These are phyloP conservation scores for Boletus sensibilis DNA, from an alignment of 768 basidiomycete species.

Conservation along the genomic window DNA sequence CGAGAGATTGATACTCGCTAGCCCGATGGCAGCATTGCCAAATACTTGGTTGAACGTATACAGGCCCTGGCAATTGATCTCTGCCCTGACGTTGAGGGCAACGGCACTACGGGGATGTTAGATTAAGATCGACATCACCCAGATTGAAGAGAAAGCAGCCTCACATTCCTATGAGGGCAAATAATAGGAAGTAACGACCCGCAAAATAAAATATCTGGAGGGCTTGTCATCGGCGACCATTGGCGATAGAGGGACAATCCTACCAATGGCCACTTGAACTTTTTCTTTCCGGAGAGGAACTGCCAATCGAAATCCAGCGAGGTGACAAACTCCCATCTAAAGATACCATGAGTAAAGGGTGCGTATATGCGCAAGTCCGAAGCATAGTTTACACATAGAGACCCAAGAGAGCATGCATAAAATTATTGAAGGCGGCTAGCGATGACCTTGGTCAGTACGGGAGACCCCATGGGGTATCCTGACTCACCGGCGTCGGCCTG, in stretches of 20 bases:
- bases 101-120: constrained; percentile 42
- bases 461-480: not conserved
- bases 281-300: constrained; percentile 53
- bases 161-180: constrained; percentile 70
- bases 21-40: constrained; percentile 65
- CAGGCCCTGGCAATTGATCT: constrained; percentile 62
- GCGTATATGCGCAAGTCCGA: constrained; percentile 6
- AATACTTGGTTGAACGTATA: constrained; percentile 68
- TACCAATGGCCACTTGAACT: constrained; percentile 70
- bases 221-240: not conserved
- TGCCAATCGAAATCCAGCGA: constrained; percentile 66
- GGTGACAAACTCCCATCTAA: constrained; percentile 66
- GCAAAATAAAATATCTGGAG: constrained; percentile 65
- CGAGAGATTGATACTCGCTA: constrained; percentile 70
- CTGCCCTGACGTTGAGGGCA: constrained; percentile 57
- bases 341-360: not conserved
- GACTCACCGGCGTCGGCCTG: constrained; percentile 45
- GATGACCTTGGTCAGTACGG: constrained; percentile 8
- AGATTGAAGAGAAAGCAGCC: constrained; percentile 22
- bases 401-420: constrained; percentile 60
- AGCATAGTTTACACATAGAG: constrained; percentile 53
- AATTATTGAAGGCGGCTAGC: constrained; percentile 41
- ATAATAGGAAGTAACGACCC: constrained; percentile 62
- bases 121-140: not conserved
- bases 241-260: not conserved